Conservation (phyloP, 768 basidiomycete genomes). For the Lyophyllum semitale region DNA sequence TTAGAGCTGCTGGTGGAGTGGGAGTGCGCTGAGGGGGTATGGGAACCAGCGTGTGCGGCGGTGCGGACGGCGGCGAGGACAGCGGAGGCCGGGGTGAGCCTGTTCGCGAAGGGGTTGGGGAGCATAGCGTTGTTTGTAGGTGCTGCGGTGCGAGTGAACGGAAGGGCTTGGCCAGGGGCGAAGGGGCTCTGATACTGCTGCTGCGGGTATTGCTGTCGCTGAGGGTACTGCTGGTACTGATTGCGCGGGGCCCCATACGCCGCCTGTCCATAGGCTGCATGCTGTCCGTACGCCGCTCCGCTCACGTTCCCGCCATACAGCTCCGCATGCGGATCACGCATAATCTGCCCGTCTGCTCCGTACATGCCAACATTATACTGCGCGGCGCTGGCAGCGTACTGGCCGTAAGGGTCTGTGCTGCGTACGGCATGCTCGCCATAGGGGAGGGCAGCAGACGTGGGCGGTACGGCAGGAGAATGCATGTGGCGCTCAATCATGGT, state of each 20-base stretch:
- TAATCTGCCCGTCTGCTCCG: slow-evolving; percentile 18
- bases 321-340: slow-evolving; percentile 16
- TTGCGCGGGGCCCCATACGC: slow-evolving; percentile 10
- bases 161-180: slow-evolving; percentile 1
- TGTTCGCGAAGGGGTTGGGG: slow-evolving; percentile 10
- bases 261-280: slow-evolving; percentile 11
- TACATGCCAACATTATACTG: slow-evolving; percentile 20
- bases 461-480: slow-evolving; percentile 18
- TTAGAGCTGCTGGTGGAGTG: background rate
- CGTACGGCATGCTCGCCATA: slow-evolving; percentile 13
- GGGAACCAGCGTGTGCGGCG: slow-evolving; percentile 1
- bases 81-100: slow-evolving; percentile 6
- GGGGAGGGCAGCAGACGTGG: slow-evolving; percentile 11
- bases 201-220: slow-evolving; percentile 11
- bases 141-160: background rate
- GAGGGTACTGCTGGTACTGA: slow-evolving; percentile 19
- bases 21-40: slow-evolving; percentile 1
- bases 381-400: slow-evolving; percentile 14
- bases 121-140: background rate
- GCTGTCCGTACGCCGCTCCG: slow-evolving; percentile 11
- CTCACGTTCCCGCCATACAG: slow-evolving; percentile 10
- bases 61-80: slow-evolving; percentile 9
- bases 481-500: slow-evolving; percentile 32
- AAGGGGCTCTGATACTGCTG: slow-evolving; percentile 13
- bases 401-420: slow-evolving; percentile 16